A percentile compares a stretch with the other conserved stretches of the same genome.
phyloP scores from a whole-genome alignment of 148 eudicot species.

The Beta vulgaris region DNA sequence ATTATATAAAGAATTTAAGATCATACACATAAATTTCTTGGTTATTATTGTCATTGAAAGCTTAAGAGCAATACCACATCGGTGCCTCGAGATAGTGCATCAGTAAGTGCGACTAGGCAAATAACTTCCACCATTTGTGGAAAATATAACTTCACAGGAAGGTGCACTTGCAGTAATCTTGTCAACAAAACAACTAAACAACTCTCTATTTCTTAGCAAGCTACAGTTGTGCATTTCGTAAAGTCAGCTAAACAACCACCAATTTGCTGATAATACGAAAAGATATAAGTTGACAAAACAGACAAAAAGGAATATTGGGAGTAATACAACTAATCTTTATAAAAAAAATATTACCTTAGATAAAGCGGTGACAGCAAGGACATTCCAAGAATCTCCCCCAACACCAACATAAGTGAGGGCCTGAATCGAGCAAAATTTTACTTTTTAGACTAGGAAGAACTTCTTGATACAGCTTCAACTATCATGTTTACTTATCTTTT shows the following conservation, averaged over 20 bases:
- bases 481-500: no score
- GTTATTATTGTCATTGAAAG: no score
- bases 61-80: no score
- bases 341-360: constrained; percentile 56
- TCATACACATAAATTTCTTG: no score
- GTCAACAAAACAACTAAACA: neutral
- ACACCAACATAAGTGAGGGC: constrained; percentile 63
- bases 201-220: neutral
- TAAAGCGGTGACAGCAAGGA: constrained; percentile 65
- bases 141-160: neutral
- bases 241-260: neutral
- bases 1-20: no score
- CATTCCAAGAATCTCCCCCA: constrained; percentile 71
- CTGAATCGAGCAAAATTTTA: constrained; percentile 45
- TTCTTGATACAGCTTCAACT: no score
- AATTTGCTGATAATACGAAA: neutral
- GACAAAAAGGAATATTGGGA: neutral
- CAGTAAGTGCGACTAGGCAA: no score
- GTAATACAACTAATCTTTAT: neutral
- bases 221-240: neutral
- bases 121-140: no score
- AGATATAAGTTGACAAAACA: neutral
- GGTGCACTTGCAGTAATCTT: neutral
- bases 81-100: no score
- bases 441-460: no score